phyloP scores from a whole-genome alignment of 1,284 basidiomycete genomes.

The Trametes sp. region DNA sequence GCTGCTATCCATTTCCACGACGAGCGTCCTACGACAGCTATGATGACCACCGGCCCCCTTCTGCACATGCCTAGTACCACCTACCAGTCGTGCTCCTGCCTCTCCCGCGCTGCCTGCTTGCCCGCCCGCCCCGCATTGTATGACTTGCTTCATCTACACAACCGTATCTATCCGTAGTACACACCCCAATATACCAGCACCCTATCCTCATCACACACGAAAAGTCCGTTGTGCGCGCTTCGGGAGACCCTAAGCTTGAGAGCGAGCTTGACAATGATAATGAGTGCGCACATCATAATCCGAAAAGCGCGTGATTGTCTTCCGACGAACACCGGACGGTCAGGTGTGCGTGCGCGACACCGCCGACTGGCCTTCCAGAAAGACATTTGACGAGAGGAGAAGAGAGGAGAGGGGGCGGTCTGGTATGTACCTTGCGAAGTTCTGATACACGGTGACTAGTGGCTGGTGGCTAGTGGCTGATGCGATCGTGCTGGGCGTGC shows the following conservation, averaged over 20 bases:
- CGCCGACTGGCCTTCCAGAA: too few relatives aligned
- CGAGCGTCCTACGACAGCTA: neutral
- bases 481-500: too few relatives aligned
- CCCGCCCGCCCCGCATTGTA: neutral
- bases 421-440: neutral
- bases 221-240: neutral
- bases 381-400: too few relatives aligned
- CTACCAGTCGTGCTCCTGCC: neutral
- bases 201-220: neutral
- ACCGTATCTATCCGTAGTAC: conserved; percentile 17
- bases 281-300: too few relatives aligned
- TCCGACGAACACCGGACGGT: too few relatives aligned
- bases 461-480: too few relatives aligned
- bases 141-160: conserved; percentile 4
- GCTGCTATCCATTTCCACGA: neutral
- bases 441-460: too few relatives aligned
- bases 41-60: neutral
- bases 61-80: conserved; percentile 11
- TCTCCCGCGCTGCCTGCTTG: neutral
- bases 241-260: too few relatives aligned
- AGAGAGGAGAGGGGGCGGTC: neutral
- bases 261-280: neutral
- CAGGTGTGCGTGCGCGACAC: too few relatives aligned
- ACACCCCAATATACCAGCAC: conserved; percentile 16
- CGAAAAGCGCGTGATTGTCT: too few relatives aligned